Percentiles rank a stretch among this genome's conserved stretches.
Conservation (phyloP, 108 stramenopile species). For the Seminavis robusta region DNA sequence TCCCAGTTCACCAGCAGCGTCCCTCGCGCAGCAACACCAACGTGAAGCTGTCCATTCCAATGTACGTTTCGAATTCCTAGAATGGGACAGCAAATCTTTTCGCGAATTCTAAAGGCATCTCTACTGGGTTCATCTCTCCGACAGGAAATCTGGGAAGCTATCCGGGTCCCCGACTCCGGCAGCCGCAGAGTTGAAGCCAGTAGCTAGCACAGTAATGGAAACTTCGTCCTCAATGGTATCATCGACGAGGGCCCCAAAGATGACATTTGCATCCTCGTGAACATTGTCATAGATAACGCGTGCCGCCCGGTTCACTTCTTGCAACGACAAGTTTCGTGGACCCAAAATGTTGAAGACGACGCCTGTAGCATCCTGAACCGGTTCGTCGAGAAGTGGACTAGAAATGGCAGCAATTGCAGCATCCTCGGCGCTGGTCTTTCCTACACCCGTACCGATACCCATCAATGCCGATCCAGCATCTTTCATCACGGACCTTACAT, state of each 20-base stretch:
- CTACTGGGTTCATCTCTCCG: too few relatives aligned
- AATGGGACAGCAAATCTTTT: too few relatives aligned
- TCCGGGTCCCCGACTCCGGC: too few relatives aligned
- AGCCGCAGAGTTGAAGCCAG: constrained; percentile 83
- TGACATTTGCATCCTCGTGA: constrained; percentile 92
- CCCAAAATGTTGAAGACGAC: constrained; percentile 93
- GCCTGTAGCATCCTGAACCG: constrained; percentile 86
- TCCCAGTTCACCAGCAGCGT: too few relatives aligned
- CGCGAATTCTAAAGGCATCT: too few relatives aligned
- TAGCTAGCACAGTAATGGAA: constrained; percentile 89
- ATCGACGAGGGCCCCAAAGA: constrained; percentile 90
- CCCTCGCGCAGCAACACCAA: too few relatives aligned
- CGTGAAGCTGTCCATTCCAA: too few relatives aligned
- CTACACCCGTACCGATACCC: constrained; percentile 85
- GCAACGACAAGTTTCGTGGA: constrained; percentile 80
- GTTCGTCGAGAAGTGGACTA: constrained; percentile 83
- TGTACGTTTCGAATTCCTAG: too few relatives aligned
- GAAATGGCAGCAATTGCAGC: constrained; percentile 89
- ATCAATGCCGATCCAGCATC: constrained; percentile 91
- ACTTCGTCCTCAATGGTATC: constrained; percentile 85
- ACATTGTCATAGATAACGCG: constrained; percentile 91
- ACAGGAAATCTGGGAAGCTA: too few relatives aligned
- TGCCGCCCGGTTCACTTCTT: constrained; percentile 87
- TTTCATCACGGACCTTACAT: constrained; percentile 89
- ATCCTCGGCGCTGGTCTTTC: constrained; percentile 86